These are phyloP conservation scores for Penicillium simplicissimum DNA, from an alignment of 495 filamentous ascomycete species.

Conservation along the genomic window DNA sequence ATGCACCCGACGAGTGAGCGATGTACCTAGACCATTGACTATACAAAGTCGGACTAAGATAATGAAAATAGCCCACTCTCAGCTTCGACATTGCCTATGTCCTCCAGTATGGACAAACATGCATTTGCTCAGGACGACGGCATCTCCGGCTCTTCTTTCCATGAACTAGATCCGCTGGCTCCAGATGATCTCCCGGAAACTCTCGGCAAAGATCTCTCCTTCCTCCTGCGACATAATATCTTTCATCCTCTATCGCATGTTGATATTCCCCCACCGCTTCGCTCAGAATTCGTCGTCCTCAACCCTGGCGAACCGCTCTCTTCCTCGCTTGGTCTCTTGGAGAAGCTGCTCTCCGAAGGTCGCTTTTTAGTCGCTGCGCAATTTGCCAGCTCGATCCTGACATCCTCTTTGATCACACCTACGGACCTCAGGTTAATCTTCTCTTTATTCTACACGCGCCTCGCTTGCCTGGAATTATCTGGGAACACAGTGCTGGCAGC, in stretches of 20 bases:
- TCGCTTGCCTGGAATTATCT: conserved; percentile 77
- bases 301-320: conserved; percentile 40
- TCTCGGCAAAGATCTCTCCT: conserved; percentile 70
- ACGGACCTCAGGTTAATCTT: conserved; percentile 68
- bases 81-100: conserved; percentile 13
- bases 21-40: background rate
- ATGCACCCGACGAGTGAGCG: conserved; percentile 50
- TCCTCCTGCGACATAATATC: conserved; percentile 72
- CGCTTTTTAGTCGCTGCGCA: conserved; percentile 62
- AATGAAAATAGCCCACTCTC: conserved; percentile 26
- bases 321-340: conserved; percentile 47
- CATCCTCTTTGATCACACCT: conserved; percentile 48
- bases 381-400: conserved; percentile 41
- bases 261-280: conserved; percentile 65
- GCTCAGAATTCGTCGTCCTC: conserved; percentile 43
- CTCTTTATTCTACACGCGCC: conserved; percentile 74
- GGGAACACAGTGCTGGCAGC: conserved; percentile 72
- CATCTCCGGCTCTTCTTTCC: conserved; percentile 34
- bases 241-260: conserved; percentile 76
- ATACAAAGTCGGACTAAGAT: conserved; percentile 1
- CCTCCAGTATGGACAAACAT: conserved; percentile 14
- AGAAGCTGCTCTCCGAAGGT: conserved; percentile 71
- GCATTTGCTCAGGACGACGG: conserved; percentile 15
- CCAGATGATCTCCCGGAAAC: conserved; percentile 39
- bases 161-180: conserved; percentile 35